Evolutionary conservation across 2,329 filamentous ascomycete genomes (phyloP).

Genomic region (Sphaerostilbella broomeana): DNA sequence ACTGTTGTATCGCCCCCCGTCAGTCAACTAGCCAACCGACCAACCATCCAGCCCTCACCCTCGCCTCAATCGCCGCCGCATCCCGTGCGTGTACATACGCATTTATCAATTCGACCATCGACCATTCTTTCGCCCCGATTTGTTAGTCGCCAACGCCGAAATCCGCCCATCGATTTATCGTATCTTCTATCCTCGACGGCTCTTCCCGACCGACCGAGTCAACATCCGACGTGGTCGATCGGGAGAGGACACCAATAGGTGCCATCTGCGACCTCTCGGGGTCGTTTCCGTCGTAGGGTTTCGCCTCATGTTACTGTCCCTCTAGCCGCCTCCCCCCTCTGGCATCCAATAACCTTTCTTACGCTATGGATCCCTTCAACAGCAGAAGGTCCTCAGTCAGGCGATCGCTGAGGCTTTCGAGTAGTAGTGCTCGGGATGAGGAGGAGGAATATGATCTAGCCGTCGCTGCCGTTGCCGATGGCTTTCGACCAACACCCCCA

Average conservation of each 20-base stretch:
- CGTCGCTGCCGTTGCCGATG: slow-evolving; percentile 47
- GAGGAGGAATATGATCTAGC: slow-evolving; percentile 45
- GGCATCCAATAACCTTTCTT: slow-evolving; percentile 16
- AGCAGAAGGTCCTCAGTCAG: slow-evolving; percentile 33
- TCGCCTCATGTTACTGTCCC: no score
- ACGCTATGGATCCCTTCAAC: slow-evolving; percentile 35
- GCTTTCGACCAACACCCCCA: slow-evolving; percentile 36
- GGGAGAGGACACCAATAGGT: slow-evolving; percentile 5
- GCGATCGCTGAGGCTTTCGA: slow-evolving; percentile 34
- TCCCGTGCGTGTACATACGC: no score
- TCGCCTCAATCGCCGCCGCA: background rate
- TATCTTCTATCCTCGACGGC: background rate
- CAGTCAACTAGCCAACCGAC: background rate
- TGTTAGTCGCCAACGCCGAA: no score
- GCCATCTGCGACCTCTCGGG: slow-evolving; percentile 11
- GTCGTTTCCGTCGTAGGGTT: slow-evolving; percentile 5
- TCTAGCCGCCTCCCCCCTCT: no score
- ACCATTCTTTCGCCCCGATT: background rate
- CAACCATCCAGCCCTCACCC: background rate
- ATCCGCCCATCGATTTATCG: background rate
- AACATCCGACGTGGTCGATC: slow-evolving; percentile 3
- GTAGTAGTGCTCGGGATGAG: slow-evolving; percentile 26
- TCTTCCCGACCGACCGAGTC: background rate
- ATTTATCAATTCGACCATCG: background rate
- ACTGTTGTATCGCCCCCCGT: background rate